Evolutionary conservation across 2,329 filamentous ascomycete species (phyloP).

Genomic region (Sclerotinia minor): DNA sequence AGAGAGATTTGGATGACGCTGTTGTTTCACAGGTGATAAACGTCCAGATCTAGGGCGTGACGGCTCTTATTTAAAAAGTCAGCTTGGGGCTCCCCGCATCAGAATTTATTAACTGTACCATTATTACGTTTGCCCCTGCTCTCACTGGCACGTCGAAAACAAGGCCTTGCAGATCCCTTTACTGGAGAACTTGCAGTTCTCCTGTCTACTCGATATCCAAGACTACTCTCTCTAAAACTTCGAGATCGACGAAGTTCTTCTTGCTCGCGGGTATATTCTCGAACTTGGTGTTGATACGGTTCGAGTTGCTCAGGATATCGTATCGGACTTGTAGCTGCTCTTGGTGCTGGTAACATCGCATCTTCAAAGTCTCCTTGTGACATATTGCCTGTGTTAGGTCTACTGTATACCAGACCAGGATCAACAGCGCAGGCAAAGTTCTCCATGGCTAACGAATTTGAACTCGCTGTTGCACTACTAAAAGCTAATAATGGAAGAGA

Average conservation of each 20-base stretch:
- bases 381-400: slow-evolving; percentile 36
- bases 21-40: slow-evolving; percentile 53
- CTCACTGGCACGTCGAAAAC: slow-evolving; percentile 39
- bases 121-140: slow-evolving; percentile 33
- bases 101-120: slow-evolving; percentile 29
- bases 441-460: slow-evolving; percentile 54
- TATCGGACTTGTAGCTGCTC: slow-evolving; percentile 37
- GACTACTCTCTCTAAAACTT: slow-evolving; percentile 33
- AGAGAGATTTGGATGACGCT: slow-evolving; percentile 51
- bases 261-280: slow-evolving; percentile 39
- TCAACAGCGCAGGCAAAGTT: slow-evolving; percentile 54
- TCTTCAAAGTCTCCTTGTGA: slow-evolving; percentile 34
- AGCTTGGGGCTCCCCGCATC: slow-evolving; percentile 18
- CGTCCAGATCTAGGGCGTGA: slow-evolving; percentile 34
- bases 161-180: slow-evolving; percentile 36
- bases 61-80: slow-evolving; percentile 31
- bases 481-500: slow-evolving; percentile 46
- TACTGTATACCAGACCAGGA: slow-evolving; percentile 59
- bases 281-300: slow-evolving; percentile 41
- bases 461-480: slow-evolving; percentile 44
- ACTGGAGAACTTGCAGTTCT: slow-evolving; percentile 40
- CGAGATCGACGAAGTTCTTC: slow-evolving; percentile 39
- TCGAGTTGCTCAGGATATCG: slow-evolving; percentile 32
- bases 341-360: slow-evolving; percentile 33
- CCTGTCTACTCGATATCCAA: slow-evolving; percentile 33